Evolutionary conservation across 352 stramenopile genomes (phyloP).

Genomic region (Phytophthora parvispora): DNA sequence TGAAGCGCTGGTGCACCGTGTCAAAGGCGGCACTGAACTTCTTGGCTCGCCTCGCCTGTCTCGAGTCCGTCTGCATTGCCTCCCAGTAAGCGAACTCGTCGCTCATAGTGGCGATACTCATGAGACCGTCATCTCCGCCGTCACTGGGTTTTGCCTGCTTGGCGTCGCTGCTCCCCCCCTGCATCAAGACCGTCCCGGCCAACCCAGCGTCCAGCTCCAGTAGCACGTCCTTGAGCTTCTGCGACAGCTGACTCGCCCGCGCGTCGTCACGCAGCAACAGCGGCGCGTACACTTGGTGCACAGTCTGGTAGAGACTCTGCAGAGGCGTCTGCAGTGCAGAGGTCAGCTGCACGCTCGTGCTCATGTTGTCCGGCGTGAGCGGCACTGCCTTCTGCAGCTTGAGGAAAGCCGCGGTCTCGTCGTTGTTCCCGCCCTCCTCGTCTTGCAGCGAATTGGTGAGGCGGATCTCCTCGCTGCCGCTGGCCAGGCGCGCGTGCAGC

Average conservation of each 20-base stretch:
- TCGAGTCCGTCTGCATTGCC: constrained; percentile 49
- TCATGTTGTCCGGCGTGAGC: constrained; percentile 79
- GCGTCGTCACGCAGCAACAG: constrained; percentile 70
- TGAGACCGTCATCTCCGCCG: constrained; percentile 50
- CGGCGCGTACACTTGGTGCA: constrained; percentile 88
- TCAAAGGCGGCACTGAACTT: constrained; percentile 88
- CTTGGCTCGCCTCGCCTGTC: constrained; percentile 69
- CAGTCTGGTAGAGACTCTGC: constrained; percentile 80
- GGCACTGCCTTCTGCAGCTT: constrained; percentile 56
- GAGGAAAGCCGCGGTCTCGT: constrained; percentile 68
- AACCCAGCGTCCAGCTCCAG: constrained; percentile 80
- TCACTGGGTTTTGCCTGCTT: constrained; percentile 40
- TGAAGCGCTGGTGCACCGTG: constrained; percentile 85
- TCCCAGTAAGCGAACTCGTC: constrained; percentile 94
- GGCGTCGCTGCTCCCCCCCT: constrained; percentile 16
- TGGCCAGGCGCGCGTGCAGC: constrained; percentile 60
- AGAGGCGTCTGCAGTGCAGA: constrained; percentile 77
- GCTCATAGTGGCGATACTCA: constrained; percentile 83
- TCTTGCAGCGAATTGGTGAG: constrained; percentile 27
- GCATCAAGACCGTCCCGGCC: constrained; percentile 48
- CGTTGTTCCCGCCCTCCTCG: constrained; percentile 14
- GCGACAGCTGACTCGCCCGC: constrained; percentile 59
- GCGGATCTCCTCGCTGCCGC: constrained; percentile 25
- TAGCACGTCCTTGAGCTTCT: constrained; percentile 87
- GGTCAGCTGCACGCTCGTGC: constrained; percentile 76